Base-by-base conservation (phyloP, 495 filamentous ascomycete genomes). In the Neurospora sp. region DNA sequence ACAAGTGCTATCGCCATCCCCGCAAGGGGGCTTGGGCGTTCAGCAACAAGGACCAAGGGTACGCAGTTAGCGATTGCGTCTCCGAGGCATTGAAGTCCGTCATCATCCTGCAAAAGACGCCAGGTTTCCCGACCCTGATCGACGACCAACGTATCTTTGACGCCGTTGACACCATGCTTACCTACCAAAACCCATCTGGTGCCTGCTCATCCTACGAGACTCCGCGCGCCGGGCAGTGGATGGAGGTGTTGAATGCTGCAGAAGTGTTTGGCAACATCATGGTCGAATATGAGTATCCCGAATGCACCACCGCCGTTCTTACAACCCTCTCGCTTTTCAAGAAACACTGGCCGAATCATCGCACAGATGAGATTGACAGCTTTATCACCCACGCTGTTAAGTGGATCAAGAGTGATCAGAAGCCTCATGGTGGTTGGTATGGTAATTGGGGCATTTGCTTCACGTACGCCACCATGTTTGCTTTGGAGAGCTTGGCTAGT, bases 361-460 rank as follows among this genome's bases (percentile, higher is more conserved):
- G 94, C 54, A 78, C 88, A 0, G 80, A 88, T 5, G 94, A 97
- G 46, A 97, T 99, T 76, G 85, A 87, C 5, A 82, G 75, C 6
- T 92, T 93, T 69, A 91, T 94, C 39, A 82, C 83, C 0, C 85
- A 88, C 54, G 94, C 94, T 0, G 86, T 98, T 2, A 81, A 81
- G 37, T 97, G 92, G 79, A 96, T 99, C 82, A 92, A 94, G 78
- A 86, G 85, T 9, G 87, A 89, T 16, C 96, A 98, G 79, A 85
- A 89, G n/a, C 78, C 82, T 0, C 93, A 98, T 78, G 96, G 96
- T 3, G 91, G 90, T 74, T 99, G 96, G 96, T 98, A 98, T 78
- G 96, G 96, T 20, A 92, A 89, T 77, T 99, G 96, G 96, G 96
- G 93, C 48, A 95, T 99, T 80, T 98, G 96, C 82, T 98, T 95